Percentiles rank a stretch among this genome's conserved stretches.
phyloP scores from a whole-genome alignment of 202 grass and related monocot genomes.

The Miscanthus sacchariflorus region DNA sequence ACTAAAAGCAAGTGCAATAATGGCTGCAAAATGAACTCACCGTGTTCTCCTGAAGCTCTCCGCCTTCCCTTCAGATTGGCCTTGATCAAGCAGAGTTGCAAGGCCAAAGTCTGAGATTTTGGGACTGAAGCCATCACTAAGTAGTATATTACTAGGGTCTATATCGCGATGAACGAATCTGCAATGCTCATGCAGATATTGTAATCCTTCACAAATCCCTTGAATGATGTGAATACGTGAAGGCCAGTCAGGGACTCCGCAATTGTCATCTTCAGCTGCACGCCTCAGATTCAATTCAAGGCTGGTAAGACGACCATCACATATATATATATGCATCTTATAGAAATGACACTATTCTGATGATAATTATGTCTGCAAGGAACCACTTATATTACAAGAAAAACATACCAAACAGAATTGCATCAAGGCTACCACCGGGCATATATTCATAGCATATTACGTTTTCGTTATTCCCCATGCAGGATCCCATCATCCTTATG shows the following conservation, averaged over 20 bases:
- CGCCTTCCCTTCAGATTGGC: background rate
- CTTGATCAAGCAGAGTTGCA: conserved; percentile 44
- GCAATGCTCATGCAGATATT: conserved; percentile 51
- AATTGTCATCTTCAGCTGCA: background rate
- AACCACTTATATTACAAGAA: background rate
- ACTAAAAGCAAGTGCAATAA: background rate
- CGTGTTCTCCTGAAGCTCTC: conserved; percentile 15
- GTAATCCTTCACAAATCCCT: conserved; percentile 40
- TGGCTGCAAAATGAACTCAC: background rate
- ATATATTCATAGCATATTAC: conserved; percentile 51
- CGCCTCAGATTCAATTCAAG: background rate
- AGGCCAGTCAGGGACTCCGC: conserved; percentile 7
- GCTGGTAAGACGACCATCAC: background rate
- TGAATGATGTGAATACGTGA: conserved; percentile 33
- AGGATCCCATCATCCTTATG: conserved; percentile 44
- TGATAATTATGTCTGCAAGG: background rate
- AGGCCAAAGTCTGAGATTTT: conserved; percentile 58
- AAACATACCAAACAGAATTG: conserved; percentile 46
- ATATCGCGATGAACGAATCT: conserved; percentile 56
- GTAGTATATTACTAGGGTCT: conserved; percentile 47
- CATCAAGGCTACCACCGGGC: conserved; percentile 35
- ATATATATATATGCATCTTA: no score
- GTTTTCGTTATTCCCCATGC: conserved; percentile 12
- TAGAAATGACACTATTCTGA: no score
- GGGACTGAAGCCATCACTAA: conserved; percentile 33